Base-by-base conservation (phyloP, 2,329 filamentous ascomycete species). In the Exophiala phaeomuriformis region DNA sequence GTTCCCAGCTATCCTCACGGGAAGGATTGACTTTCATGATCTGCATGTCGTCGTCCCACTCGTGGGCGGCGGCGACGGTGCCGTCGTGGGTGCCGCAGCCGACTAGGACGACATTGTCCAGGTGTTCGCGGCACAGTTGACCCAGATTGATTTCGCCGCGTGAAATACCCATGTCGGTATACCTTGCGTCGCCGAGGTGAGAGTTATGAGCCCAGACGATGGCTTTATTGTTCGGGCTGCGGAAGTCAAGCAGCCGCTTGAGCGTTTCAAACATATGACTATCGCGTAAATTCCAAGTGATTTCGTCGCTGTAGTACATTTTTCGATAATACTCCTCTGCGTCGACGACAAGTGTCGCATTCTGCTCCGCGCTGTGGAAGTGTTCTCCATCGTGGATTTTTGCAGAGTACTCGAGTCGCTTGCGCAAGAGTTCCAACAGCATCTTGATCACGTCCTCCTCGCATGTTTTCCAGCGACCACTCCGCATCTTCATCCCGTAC, bases 151-250 rank as follows among this genome's bases (percentile, higher is more conserved):
- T 62, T 62, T 78, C 74, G 5, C 70, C 69, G 12, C 68, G 64
- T 2, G 66, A 62, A 33, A 62, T 65, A 6, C 75, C 72, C 75
- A 77, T 77, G 51, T 70, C 72, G 4, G 75, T 78, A 33, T 69
- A 72, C 10, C 76, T 69, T n/a, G 76, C 76, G 58, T 79, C 77
- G n/a, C 76, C 77, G 7, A 77, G 64, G 47, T 79, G 77, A 47
- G 71, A 75, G 54, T 77, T 78, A 58, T 78, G 76, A 29, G 77
- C 76, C 76, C 76, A 80, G 7, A 79, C 72, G 3, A 79, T 69
- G 0, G 73, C 75, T 54, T 77, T 78, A 19, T 19, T 19, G 19
- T 19, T 19, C 19, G 1, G 64, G 48, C 1, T 67, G 66, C 71
- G 71, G 50, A 70, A 66, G 50, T 72, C 67, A 19, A 78, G 63